Base-by-base conservation (phyloP, 129 eudicot genomes). In the Dittrichia graveolens region DNA sequence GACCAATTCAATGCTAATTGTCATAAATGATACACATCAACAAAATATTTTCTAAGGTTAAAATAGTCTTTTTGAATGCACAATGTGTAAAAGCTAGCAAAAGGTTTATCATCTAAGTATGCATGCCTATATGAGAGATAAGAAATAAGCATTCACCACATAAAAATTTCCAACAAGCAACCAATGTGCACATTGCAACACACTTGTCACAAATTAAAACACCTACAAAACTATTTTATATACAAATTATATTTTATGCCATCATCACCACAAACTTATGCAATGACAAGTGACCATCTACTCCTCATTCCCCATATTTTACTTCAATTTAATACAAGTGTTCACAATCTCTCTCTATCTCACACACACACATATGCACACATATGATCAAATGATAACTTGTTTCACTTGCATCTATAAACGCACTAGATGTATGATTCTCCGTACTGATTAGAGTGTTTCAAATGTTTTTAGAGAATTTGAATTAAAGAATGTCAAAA, bases 121-220 rank as follows among this genome's bases (percentile, higher is more conserved):
- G 31, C 31, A 24, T 24, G 31, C 31, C 0, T 24, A 24, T 24
- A 24, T 24, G 31, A 24, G 31, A 2, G 31, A 24, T 0, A 24
- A 24, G 31, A 24, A 24, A 24, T 24, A 48, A 75, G 65, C 3
- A 16, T 37, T 35, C 38, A 75, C 45, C 55, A 19, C 46, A 53
- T 34, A 11, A 37, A 15, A 7, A 31, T 69, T 69, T 18, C 5
- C 44, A 74, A 64, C 44, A 74, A 63, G 72, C 62, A 74, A 46
- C 49, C 42, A 37, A 45, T 56, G 3, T 73, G 52, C 78, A 39
- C 42, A 61, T 4, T 73, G 70, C 48, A 49, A 64, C 46, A 52
- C 71, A 48, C 58, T 74, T 61, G 13, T 47, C 63, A 37, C 65
- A 64, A 52, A 74, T n/a, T n/a, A n/a, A n/a, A n/a, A 52, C 54